Evolutionary conservation across 768 basidiomycete species (phyloP).

Genomic region (Lactarius indigo): DNA sequence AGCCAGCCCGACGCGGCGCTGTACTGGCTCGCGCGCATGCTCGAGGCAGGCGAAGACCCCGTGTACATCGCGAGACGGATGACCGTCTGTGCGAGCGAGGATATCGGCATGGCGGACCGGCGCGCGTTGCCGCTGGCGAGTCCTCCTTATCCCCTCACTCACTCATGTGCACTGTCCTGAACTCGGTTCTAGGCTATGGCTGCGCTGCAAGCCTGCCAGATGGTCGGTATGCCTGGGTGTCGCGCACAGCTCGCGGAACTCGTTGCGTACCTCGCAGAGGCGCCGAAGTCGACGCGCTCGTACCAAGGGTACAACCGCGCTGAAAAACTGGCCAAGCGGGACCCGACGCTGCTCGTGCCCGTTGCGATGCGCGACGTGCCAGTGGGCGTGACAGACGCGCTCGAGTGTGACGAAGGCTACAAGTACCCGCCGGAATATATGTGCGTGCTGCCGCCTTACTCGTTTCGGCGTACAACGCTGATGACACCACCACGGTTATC

Average conservation of each 20-base stretch:
- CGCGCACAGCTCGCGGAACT: constrained; percentile 75
- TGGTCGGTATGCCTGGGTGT: constrained; percentile 79
- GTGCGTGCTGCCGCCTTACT: constrained; percentile 28
- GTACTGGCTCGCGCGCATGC: constrained; percentile 88
- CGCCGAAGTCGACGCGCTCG: constrained; percentile 74
- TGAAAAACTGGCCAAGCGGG: constrained; percentile 54
- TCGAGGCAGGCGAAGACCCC: constrained; percentile 77
- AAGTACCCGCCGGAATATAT: constrained; percentile 46
- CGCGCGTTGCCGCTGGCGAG: constrained; percentile 71
- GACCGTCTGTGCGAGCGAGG: constrained; percentile 81
- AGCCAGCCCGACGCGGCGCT: constrained; percentile 73
- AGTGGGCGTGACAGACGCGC: constrained; percentile 51
- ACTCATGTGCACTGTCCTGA: neutral
- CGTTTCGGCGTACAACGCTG: neutral
- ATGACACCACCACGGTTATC: neutral
- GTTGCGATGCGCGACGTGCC: constrained; percentile 75
- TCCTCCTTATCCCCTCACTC: constrained; percentile 4
- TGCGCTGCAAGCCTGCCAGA: constrained; percentile 60
- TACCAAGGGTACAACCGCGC: constrained; percentile 76
- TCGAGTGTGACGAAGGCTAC: constrained; percentile 50
- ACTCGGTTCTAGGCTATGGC: constrained; percentile 50
- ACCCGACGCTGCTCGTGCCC: constrained; percentile 59
- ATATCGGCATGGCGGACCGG: constrained; percentile 76
- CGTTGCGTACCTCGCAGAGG: constrained; percentile 75
- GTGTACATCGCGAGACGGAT: constrained; percentile 70